Conservation (phyloP, 2,329 filamentous ascomycete genomes). For the Bipolaris gigantea region DNA sequence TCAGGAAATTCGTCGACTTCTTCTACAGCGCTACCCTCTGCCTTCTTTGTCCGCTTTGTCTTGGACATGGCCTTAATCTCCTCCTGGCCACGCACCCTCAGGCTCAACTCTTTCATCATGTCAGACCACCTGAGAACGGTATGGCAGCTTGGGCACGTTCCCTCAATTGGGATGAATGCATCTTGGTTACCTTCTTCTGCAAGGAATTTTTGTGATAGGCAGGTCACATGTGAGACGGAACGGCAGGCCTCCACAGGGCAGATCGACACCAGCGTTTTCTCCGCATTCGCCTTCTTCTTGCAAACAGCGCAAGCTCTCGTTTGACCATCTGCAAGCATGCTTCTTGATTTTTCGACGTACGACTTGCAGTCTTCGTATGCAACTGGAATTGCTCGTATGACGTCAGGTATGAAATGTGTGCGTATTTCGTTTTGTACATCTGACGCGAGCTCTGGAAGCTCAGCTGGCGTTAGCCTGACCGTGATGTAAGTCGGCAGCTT, state of each 20-base stretch:
- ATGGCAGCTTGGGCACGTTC: slow-evolving; percentile 71
- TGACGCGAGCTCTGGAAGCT: slow-evolving; percentile 24
- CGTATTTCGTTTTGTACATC: slow-evolving; percentile 25
- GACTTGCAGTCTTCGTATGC: slow-evolving; percentile 55
- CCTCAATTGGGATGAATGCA: slow-evolving; percentile 66
- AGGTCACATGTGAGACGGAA: slow-evolving; percentile 58
- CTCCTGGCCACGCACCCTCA: slow-evolving; percentile 70
- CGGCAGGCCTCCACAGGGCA: slow-evolving; percentile 56
- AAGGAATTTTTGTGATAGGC: slow-evolving; percentile 58
- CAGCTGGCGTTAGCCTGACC: slow-evolving; percentile 36
- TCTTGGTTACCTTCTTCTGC: slow-evolving; percentile 41
- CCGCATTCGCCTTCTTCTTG: slow-evolving; percentile 40
- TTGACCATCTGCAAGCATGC: slow-evolving; percentile 20
- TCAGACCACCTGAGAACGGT: slow-evolving; percentile 68
- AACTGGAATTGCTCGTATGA: slow-evolving; percentile 51
- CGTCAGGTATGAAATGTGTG: slow-evolving; percentile 31
- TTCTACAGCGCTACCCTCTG: slow-evolving; percentile 23
- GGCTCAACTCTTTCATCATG: slow-evolving; percentile 79
- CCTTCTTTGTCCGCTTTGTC: slow-evolving; percentile 47
- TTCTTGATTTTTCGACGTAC: slow-evolving; percentile 56
- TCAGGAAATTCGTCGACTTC: slow-evolving; percentile 19
- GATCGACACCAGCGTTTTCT: slow-evolving; percentile 51
- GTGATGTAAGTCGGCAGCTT: slow-evolving; percentile 32
- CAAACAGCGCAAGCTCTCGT: slow-evolving; percentile 55
- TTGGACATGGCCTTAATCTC: slow-evolving; percentile 72